phyloP scores from a whole-genome alignment of 306 rosid genomes.

The Rosa persica region DNA sequence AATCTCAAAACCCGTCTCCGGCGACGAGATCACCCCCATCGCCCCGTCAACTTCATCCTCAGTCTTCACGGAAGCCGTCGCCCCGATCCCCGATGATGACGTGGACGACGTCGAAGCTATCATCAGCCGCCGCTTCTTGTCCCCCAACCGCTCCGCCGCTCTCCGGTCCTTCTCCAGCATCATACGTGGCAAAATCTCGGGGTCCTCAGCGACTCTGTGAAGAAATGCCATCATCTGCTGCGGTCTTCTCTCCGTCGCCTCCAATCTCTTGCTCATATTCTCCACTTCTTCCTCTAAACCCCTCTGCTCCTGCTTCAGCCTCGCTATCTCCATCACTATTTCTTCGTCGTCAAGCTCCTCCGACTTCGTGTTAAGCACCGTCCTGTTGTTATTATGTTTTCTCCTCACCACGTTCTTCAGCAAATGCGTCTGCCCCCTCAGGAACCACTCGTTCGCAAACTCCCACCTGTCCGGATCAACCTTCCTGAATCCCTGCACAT shows the following conservation, averaged over 20 bases:
- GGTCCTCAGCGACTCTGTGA: conserved; percentile 64
- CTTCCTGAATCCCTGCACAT: conserved; percentile 70
- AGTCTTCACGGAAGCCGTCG: conserved; percentile 26
- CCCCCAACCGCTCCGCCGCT: conserved; percentile 10
- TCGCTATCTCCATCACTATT: conserved; percentile 59
- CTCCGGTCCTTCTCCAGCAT: conserved; percentile 40
- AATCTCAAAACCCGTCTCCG: conserved; percentile 47
- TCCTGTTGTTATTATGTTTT: conserved; percentile 28
- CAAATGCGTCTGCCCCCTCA: conserved; percentile 73
- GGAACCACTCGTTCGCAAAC: conserved; percentile 91
- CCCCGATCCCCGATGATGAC: conserved; percentile 37
- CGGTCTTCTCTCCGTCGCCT: conserved; percentile 70
- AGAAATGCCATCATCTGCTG: conserved; percentile 88
- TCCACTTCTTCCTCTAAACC: conserved; percentile 57
- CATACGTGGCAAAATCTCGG: conserved; percentile 57
- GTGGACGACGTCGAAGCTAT: conserved; percentile 41
- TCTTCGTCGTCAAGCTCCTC: conserved; percentile 57
- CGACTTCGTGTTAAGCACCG: conserved; percentile 2
- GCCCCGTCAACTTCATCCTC: conserved; percentile 52
- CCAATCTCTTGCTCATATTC: conserved; percentile 70
- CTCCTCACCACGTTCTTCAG: conserved; percentile 58
- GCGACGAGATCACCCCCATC: conserved; percentile 33
- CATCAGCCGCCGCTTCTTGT: conserved; percentile 48
- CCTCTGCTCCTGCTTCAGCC: conserved; percentile 69
- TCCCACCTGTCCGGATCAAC: conserved; percentile 97